Evolutionary conservation across 805 yeast species (phyloP).

Genomic region (Candida jianshihensis): DNA sequence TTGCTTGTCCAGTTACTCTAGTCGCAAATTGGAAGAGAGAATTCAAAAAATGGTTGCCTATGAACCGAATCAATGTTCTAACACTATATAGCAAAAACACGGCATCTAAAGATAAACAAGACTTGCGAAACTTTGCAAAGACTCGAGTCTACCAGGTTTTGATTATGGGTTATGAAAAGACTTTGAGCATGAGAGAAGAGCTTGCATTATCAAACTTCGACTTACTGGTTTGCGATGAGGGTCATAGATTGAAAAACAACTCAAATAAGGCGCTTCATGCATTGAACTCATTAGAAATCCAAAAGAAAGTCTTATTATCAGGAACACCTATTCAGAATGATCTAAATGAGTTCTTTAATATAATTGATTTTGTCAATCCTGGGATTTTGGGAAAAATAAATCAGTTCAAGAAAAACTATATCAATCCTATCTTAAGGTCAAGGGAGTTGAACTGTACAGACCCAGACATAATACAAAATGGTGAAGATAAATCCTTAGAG

Average conservation of each 20-base stretch:
- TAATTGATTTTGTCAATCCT: conserved; percentile 80
- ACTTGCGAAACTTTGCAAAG: conserved; percentile 31
- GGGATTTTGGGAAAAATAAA: conserved; percentile 63
- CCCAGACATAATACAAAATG: conserved; percentile 40
- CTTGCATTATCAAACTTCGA: conserved; percentile 42
- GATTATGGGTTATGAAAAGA: conserved; percentile 83
- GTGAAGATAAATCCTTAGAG: conserved; percentile 56
- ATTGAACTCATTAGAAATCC: conserved; percentile 33
- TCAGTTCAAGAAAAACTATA: conserved; percentile 51
- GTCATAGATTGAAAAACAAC: conserved; percentile 78
- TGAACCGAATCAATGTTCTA: conserved; percentile 51
- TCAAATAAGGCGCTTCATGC: conserved; percentile 65
- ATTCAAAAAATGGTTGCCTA: conserved; percentile 78
- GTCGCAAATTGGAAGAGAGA: conserved; percentile 85
- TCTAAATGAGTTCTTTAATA: conserved; percentile 70
- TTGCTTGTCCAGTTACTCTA: conserved; percentile 89
- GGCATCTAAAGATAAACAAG: conserved; percentile 39
- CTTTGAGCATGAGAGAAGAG: conserved; percentile 47
- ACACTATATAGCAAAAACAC: conserved; percentile 45
- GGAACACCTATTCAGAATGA: conserved; percentile 97
- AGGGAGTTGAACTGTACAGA: conserved; percentile 58
- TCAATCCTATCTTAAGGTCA: conserved; percentile 65
- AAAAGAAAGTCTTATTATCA: conserved; percentile 57
- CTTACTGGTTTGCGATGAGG: conserved; percentile 82
- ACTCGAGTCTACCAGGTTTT: conserved; percentile 76